A percentile compares a stretch with the other conserved stretches of the same genome.
phyloP scores from a whole-genome alignment of 495 filamentous ascomycete genomes.

The Penicillium macrosclerotiorum region DNA sequence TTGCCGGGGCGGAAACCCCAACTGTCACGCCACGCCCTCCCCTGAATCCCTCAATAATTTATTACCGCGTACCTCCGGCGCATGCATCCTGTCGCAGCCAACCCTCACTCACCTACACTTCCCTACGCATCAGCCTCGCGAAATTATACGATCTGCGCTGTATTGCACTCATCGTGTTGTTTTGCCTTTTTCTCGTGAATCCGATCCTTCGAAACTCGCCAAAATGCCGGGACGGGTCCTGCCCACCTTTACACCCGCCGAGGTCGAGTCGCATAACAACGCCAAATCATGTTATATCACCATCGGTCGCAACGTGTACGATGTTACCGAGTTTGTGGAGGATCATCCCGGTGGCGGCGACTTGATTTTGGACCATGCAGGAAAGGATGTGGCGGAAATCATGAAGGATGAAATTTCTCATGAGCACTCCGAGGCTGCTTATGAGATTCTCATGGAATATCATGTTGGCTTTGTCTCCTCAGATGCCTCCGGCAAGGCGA shows the following conservation, averaged over 20 bases:
- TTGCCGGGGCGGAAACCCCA: constrained; percentile 10
- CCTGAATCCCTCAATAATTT: constrained; percentile 27
- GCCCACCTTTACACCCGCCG: constrained; percentile 72
- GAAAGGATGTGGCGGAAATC: constrained; percentile 81
- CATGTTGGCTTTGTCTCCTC: constrained; percentile 74
- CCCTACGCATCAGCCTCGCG: neutral
- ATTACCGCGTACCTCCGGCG: constrained; percentile 9
- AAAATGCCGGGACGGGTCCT: constrained; percentile 59
- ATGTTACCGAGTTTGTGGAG: constrained; percentile 85
- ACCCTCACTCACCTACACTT: neutral
- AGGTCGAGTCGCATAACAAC: constrained; percentile 79
- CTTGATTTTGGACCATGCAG: constrained; percentile 83
- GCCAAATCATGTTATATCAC: constrained; percentile 90
- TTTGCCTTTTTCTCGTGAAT: neutral
- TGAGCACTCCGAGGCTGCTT: constrained; percentile 81
- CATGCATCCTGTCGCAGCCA: neutral
- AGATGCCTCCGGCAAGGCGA: constrained; percentile 23
- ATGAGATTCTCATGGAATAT: constrained; percentile 84
- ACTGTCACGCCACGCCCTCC: constrained; percentile 23
- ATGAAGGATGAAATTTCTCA: constrained; percentile 84
- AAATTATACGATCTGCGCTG: no score
- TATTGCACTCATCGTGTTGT: neutral
- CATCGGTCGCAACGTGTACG: constrained; percentile 85
- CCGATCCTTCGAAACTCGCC: no score
- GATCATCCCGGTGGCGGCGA: constrained; percentile 91